Conservation (phyloP, 164 flowering plant genomes). For the Warburgia ugandensis region DNA sequence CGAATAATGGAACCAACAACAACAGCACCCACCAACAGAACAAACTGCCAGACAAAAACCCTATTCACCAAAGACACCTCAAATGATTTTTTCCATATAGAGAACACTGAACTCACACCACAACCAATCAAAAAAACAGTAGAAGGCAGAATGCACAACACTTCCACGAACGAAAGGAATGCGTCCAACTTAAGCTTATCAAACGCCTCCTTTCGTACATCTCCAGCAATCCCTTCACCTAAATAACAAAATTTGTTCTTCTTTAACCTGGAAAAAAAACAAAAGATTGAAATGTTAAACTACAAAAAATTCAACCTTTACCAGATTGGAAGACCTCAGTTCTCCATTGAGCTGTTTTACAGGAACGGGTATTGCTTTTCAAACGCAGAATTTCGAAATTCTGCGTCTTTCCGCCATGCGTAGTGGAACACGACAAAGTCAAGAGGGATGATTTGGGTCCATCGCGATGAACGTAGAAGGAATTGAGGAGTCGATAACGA, state of each 20-base stretch:
- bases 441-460: slow-evolving; percentile 1
- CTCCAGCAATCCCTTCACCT: slow-evolving; percentile 4
- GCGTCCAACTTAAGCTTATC: slow-evolving; percentile 24
- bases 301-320: not conserved
- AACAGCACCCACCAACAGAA: slow-evolving; percentile 45
- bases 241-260: not conserved
- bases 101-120: slow-evolving; percentile 31
- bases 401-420: not conserved
- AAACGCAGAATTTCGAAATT: slow-evolving; percentile 7
- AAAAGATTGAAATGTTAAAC: not conserved
- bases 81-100: slow-evolving; percentile 22
- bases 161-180: slow-evolving; percentile 48
- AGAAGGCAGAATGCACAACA: slow-evolving; percentile 44
- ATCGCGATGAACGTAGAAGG: not conserved
- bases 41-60: slow-evolving; percentile 41
- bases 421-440: slow-evolving; percentile 3
- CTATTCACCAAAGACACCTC: slow-evolving; percentile 26
- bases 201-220: not conserved
- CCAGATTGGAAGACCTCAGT: slow-evolving; percentile 19
- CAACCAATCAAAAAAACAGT: slow-evolving; percentile 36
- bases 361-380: not conserved
- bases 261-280: not conserved
- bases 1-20: slow-evolving; percentile 53
- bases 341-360: slow-evolving; percentile 1
- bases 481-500: not conserved